phyloP scores from a whole-genome alignment of 164 flowering plant genomes.

The Chimonanthus praecox region DNA sequence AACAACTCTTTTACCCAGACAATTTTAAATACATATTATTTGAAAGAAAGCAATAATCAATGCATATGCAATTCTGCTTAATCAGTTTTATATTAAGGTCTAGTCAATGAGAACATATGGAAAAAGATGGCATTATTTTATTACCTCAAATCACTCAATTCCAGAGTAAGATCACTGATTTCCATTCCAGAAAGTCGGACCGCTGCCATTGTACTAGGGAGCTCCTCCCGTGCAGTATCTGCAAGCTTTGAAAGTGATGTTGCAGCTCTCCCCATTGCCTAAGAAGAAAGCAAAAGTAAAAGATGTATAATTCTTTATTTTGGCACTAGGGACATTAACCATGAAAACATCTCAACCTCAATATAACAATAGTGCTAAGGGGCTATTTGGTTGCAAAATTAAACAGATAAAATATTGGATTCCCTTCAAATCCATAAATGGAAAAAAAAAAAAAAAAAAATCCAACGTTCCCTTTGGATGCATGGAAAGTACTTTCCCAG shows the following conservation, averaged over 20 bases:
- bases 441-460: background rate
- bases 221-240: constrained; percentile 85
- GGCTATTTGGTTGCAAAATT: background rate
- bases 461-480: too few species aligned
- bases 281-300: constrained; percentile 4
- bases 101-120: too few species aligned
- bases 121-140: background rate
- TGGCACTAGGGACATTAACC: background rate
- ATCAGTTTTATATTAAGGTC: too few species aligned
- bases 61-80: too few species aligned
- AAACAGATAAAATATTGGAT: background rate
- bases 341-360: background rate
- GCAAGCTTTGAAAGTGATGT: constrained; percentile 80
- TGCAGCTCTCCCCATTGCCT: constrained; percentile 94
- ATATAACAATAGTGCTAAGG: background rate
- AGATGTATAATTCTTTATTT: background rate
- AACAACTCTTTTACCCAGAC: too few species aligned
- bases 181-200: constrained; percentile 93
- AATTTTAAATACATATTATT: too few species aligned
- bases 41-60: too few species aligned
- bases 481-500: too few species aligned
- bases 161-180: constrained; percentile 89
- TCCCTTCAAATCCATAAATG: background rate
- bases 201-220: constrained; percentile 94
- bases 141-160: constrained; percentile 87